Base-by-base conservation (phyloP, 805 yeast genomes). In the Wilhelminamyces savonicus region DNA sequence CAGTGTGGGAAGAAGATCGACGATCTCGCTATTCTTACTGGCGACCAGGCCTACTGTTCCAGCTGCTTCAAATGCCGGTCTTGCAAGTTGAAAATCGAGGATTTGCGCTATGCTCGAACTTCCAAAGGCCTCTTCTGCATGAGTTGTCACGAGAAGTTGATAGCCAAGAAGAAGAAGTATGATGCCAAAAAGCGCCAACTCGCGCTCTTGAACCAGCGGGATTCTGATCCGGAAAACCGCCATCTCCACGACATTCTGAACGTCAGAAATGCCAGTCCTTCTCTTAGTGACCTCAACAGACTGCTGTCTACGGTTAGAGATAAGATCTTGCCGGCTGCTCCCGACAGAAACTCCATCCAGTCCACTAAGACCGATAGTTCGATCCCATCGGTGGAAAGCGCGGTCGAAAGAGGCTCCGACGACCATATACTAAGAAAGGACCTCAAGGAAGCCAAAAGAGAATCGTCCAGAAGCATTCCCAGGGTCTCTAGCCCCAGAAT, bases 1-100 rank as follows among this genome's bases (percentile, higher is more conserved):
- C 76, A 78, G 35, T 90, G 98, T 65, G 74, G 76, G 28, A 81
- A 80, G 49, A 83, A 85, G 52, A 92, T 90, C 39, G 90, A 83
- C 43, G 96, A 90, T 53, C 68, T 86, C 63, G 97, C 98, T 10
- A 88, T 92, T 18, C 66, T 90, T 20, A 87, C 97, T 1, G 95
- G 96, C 16, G 94, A 92, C 45, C 90, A 84, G 51, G 96, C 97
- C 3, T 92, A 85, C 54, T 92, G 97, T 54, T 76, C 94, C 7
- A 68, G 70, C 28, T 90, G 98, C 56, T 92, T 90, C 62, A 77
- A 77, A 46, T 90, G 98, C 56, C 75, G 90, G 29, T 79, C 84
- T 43, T 90, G 98, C 62, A 79, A 82, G 52, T 74, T 74, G 37
- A 78, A 80, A 34, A 90, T 90, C 37, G 94, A 82, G 48, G 95